Base-by-base conservation (phyloP, 202 grass and related monocot species). In the Setaria viridis region DNA sequence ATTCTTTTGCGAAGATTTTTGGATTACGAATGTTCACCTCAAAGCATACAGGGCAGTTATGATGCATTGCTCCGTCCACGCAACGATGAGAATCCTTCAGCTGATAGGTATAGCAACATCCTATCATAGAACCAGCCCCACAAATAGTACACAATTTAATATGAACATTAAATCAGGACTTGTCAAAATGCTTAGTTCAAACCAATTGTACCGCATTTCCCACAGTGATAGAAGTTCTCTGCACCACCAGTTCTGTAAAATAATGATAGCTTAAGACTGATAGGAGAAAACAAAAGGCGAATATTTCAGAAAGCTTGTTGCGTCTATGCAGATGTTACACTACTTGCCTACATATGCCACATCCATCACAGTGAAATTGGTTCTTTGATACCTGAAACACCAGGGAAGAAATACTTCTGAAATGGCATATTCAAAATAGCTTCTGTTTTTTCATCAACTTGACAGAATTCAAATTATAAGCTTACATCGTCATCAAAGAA, bases 401-500 rank as follows among this genome's bases (percentile, higher is more conserved):
- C 33, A 50, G 19, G 58, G 3, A 41, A n/a, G 45, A 60, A 82
- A 70, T 34, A n/a, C 64, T 62, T 70, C 14, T 69, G 30, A 60
- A 82, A 82, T 45, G 21, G 0, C 15, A 43, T 51, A n/a, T 32
- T 59, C 20, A 77, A 57, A 58, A 34, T 20, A 72, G 5, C 21
- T 20, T 75, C 53, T 66, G 21, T 2, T 62, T 4, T 62, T 41
- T 51, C 56, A 80, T 70, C 16, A 53, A 72, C 9, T 49, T 12
- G 32, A 33, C 14, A 80, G 3, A 29, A 42, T 72, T 42, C 41
- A 51, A 14, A 15, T 17, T 72, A 15, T 30, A 16, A 76, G 42
- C 89, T 92, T 84, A 97, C 94, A 70, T 92, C 83, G 51, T 97
- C 87, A 70, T 97, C 94, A 77, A 92, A 97, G n/a, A 97, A 90